Base-by-base conservation (phyloP, 805 yeast genomes). In the Candida silvicultrix region DNA sequence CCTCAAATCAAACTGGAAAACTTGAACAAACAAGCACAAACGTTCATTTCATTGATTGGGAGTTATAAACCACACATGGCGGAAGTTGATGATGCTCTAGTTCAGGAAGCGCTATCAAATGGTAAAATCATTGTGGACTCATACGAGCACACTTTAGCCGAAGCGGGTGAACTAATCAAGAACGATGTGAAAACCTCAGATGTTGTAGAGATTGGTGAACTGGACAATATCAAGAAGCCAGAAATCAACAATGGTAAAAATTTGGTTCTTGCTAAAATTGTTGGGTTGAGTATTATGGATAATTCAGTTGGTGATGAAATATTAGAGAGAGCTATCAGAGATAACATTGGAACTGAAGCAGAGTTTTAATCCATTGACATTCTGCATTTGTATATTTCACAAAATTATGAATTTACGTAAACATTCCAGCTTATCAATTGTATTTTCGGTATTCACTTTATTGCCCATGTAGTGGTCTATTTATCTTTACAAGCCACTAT, bases 271-370 rank as follows among this genome's bases (percentile, higher is more conserved):
- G 71, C 67, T 43, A 82, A 81, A 56, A 60, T 81, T 19, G 87
- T 81, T 7, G 87, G 88, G 0, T 61, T 81, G 36, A 75, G 83
- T 43, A 74, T 80, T 23, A 81, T 82, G 86, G 87, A 82, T 55
- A 66, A 80, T 5, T 63, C 74, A 23, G 71, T 79, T 11, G 85
- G 79, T 1, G 65, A 71, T 25, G 60, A 64, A 21, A 58, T 80
- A 23, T 50, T 75, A 31, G 49, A 60, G 2, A 49, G 47, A 32
- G 69, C 72, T 12, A 50, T 43, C 12, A 25, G 42, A n/a, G 31
- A 40, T 25, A 49, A 53, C 4, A 16, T 64, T n/a, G 76, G 75
- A 10, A 31, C 55, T 3, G 62, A 52, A 1, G 52, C 65, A 3
- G 64, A 65, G 6, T 67, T 68, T 46, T 66, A 14, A 40, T 12